Evolutionary conservation across 164 flowering plant species (phyloP).

Genomic region (Kingdonia uniflora): DNA sequence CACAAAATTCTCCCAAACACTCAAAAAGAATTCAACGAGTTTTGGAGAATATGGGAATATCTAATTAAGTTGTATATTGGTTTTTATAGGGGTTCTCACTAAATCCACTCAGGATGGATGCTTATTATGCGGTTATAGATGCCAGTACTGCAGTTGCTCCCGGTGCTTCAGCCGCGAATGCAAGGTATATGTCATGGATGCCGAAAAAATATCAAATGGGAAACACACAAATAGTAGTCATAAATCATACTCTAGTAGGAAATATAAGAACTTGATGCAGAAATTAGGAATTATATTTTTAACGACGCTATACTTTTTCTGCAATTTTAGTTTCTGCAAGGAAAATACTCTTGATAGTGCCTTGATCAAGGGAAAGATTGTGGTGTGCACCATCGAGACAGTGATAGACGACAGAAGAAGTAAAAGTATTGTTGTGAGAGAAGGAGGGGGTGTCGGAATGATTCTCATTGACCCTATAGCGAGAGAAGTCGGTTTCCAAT

Average conservation of each 20-base stretch:
- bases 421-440: constrained; percentile 16
- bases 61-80: too few relatives aligned
- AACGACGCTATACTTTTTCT: not conserved
- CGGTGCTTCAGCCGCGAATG: constrained; percentile 29
- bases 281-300: too few relatives aligned
- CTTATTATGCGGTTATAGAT: constrained; percentile 19
- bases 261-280: too few relatives aligned
- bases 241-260: too few relatives aligned
- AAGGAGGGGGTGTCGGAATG: constrained; percentile 37
- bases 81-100: constrained; percentile 28
- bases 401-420: constrained; percentile 12
- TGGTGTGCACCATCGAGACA: constrained; percentile 24
- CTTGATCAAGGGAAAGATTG: constrained; percentile 36
- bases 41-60: too few relatives aligned
- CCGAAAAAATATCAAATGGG: not conserved
- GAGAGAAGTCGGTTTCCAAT: constrained; percentile 24
- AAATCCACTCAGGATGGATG: constrained; percentile 24
- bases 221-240: too few relatives aligned
- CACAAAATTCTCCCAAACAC: too few relatives aligned
- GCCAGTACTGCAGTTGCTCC: constrained; percentile 35
- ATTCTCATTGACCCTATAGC: constrained; percentile 21
- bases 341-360: constrained; percentile 30
- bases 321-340: constrained; percentile 32
- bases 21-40: too few relatives aligned
- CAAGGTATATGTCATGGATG: constrained; percentile 50